These are phyloP conservation scores for Penicillium simplicissimum DNA, from an alignment of 495 filamentous ascomycete genomes.

Conservation along the genomic window DNA sequence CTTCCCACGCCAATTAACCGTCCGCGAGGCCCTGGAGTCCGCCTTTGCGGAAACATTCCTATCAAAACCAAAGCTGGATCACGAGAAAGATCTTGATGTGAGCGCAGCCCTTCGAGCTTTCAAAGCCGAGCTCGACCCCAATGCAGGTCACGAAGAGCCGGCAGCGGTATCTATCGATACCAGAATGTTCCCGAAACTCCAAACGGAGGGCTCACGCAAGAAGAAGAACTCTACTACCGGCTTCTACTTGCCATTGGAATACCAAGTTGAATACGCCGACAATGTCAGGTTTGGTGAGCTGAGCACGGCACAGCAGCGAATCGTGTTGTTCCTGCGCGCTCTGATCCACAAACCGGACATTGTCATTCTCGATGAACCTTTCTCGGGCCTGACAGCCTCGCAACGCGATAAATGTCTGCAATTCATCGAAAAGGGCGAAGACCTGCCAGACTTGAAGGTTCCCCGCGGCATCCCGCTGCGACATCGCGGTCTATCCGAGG, in stretches of 20 bases:
- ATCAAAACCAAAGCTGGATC: constrained; percentile 61
- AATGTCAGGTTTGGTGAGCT: constrained; percentile 70
- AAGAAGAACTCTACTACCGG: not conserved
- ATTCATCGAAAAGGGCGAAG: constrained; percentile 68
- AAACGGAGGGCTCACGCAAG: not conserved
- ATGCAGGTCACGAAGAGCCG: constrained; percentile 18
- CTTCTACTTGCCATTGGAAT: constrained; percentile 22
- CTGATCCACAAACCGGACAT: constrained; percentile 82
- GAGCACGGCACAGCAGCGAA: constrained; percentile 74
- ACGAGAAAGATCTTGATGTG: constrained; percentile 55
- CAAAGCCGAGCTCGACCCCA: constrained; percentile 67
- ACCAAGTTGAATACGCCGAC: constrained; percentile 65
- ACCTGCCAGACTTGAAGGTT: not conserved
- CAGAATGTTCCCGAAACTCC: constrained; percentile 20
- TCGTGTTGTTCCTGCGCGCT: constrained; percentile 83
- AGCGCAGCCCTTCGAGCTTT: constrained; percentile 72
- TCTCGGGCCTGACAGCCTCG: constrained; percentile 81
- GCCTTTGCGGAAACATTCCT: constrained; percentile 90
- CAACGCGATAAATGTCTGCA: constrained; percentile 81
- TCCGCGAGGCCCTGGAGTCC: constrained; percentile 74
- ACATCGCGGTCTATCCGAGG: constrained; percentile 48
- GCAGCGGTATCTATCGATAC: constrained; percentile 9
- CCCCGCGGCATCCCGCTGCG: constrained; percentile 4
- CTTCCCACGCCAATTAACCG: constrained; percentile 76
- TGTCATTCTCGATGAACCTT: constrained; percentile 89